Conservation (phyloP, 2,329 filamentous ascomycete species). For the Stenocarpella maydis region DNA sequence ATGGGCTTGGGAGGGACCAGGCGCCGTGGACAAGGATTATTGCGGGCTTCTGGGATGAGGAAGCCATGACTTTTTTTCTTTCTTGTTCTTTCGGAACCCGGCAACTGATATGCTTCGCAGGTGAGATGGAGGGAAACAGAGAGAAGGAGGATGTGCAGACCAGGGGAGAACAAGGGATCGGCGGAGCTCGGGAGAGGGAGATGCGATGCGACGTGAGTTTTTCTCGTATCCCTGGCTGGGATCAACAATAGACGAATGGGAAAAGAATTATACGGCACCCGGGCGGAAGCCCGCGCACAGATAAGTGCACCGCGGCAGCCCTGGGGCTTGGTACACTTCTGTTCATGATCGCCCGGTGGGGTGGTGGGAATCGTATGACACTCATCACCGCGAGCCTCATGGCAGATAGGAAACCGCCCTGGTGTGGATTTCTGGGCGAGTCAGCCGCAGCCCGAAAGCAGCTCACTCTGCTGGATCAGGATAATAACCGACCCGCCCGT, state of each 20-base stretch:
- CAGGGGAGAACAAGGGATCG: background rate
- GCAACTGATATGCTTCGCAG: background rate
- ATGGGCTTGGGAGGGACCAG: constrained; percentile 17
- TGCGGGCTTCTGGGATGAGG: constrained; percentile 3
- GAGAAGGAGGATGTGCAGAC: background rate
- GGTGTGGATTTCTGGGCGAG: constrained; percentile 8
- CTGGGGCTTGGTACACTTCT: background rate
- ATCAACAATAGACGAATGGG: constrained; percentile 11
- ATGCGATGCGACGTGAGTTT: background rate
- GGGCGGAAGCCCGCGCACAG: background rate
- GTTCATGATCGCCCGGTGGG: constrained; percentile 22
- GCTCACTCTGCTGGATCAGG: background rate
- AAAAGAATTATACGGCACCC: background rate
- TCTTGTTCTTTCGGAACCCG: background rate
- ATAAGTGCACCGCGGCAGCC: constrained; percentile 14
- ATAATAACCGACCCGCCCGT: constrained; percentile 14
- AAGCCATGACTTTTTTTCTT: background rate
- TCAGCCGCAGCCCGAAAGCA: background rate
- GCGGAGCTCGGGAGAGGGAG: background rate
- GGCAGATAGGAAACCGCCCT: background rate
- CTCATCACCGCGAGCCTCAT: constrained; percentile 15
- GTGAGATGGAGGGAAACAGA: background rate
- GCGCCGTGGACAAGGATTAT: constrained; percentile 21
- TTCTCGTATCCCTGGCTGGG: background rate
- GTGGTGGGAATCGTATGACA: constrained; percentile 19